These are phyloP conservation scores for Kurtzmaniella fragi DNA, from an alignment of 805 yeast species.

Conservation along the genomic window DNA sequence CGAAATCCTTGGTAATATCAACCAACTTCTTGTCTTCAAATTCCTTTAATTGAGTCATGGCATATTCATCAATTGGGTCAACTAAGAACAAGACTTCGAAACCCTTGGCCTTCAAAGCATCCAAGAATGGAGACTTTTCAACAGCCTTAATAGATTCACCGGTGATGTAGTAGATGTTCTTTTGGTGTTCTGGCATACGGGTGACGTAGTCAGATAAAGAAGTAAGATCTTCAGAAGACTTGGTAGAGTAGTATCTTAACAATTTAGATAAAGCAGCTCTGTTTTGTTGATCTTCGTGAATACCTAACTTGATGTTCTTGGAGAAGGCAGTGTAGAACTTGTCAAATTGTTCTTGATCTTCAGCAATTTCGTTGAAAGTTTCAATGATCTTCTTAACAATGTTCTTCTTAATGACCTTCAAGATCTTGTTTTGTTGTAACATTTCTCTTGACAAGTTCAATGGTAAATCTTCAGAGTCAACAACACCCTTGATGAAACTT, in stretches of 20 bases:
- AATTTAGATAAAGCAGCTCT: conserved; percentile 92
- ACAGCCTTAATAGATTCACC: conserved; percentile 98
- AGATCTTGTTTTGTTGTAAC: conserved; percentile 99
- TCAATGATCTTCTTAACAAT: conserved; percentile 97
- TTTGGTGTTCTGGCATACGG: conserved; percentile 99
- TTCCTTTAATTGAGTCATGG: conserved; percentile 98
- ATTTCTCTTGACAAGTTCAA: conserved; percentile 99
- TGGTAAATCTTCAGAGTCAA: conserved; percentile 99
- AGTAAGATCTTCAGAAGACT: conserved; percentile 89
- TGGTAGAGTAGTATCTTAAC: conserved; percentile 95
- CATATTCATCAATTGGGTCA: conserved; percentile 99
- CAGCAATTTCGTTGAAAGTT: conserved; percentile 98
- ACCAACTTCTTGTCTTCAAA: conserved; percentile 98
- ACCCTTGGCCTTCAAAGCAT: conserved; percentile 96
- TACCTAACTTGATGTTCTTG: conserved; percentile 97
- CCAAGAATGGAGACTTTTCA: conserved; percentile 98
- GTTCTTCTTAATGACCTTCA: conserved; percentile 99
- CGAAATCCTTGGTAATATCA: conserved; percentile 98
- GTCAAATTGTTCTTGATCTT: conserved; percentile 97
- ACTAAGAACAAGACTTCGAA: conserved; percentile 96
- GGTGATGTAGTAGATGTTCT: conserved; percentile 98
- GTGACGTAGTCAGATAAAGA: conserved; percentile 96
- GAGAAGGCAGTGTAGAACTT: conserved; percentile 97
- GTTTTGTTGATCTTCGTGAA: conserved; percentile 98
- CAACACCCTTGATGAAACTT: conserved; percentile 97